Evolutionary conservation across 2,329 filamentous ascomycete species (phyloP), one percentile per base, ranked within the genome.

Genomic region (Biscogniauxia marginata): DNA sequence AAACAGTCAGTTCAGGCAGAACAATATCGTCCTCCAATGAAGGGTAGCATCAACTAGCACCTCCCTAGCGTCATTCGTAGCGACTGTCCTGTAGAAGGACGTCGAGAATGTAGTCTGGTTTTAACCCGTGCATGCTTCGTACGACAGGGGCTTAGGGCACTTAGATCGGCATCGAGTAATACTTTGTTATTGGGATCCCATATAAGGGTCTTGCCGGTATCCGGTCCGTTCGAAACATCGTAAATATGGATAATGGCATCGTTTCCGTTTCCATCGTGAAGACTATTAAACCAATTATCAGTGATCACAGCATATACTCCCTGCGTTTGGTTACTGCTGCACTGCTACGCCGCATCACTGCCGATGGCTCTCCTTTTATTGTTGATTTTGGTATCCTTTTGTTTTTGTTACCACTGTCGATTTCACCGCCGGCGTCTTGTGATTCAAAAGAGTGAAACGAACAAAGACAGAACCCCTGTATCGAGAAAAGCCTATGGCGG

Each of bases 1-100:
- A 77, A 4, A 86, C 83, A 0, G 83, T 86, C 47, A 86, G 69
- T 64, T 86, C 81, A 0, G 82, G 79, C 8, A 85, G 73, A 3
- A 86, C 77, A 22, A 86, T 77, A 65, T 86, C 84, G 58, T 86
- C 81, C 62, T 64, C 65, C 70, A 77, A 54, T 77, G 79, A 9
- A 75, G 74, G 7, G 67, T 66, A 1, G 74, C 77, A 53, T 73
- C 72, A 3, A 71, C 58, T 0, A 71, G 74, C 0, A 65, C 58
- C 20, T 75, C 54, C 2, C 70, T 58, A 1, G 57, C 50, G 3
- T 58, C 39, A 1, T 68, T 47, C 50, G 73, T 64, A 0, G 58
- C 53, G 16, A 62, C 53, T 0, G 74, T 70, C 30, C 69, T 57
- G 45, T 78, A 79, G 53, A 73, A 75, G 0, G 74, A 70, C 1